Percentiles rank a stretch among this genome's conserved stretches.
These are phyloP conservation scores for Tylopilus sp. DNA, from an alignment of 768 basidiomycete genomes.

Conservation along the genomic window DNA sequence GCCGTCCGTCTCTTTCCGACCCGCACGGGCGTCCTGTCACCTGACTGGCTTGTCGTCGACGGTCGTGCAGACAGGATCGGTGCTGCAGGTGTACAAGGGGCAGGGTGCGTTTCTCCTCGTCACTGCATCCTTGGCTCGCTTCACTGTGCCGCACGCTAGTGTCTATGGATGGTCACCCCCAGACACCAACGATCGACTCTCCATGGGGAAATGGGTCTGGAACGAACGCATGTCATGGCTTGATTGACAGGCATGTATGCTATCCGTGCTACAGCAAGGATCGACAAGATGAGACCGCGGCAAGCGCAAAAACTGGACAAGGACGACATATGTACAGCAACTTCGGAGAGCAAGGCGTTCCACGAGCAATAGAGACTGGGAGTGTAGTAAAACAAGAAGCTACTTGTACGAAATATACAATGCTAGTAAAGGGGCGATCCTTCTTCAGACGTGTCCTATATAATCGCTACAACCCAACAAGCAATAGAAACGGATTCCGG, in stretches of 20 bases:
- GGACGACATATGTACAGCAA: no score
- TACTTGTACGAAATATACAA: no score
- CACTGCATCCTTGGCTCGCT: background rate
- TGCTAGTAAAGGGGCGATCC: no score
- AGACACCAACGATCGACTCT: constrained; percentile 21
- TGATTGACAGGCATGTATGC: constrained; percentile 35
- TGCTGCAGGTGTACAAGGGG: constrained; percentile 69
- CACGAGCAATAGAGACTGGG: no score
- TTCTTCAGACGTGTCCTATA: no score
- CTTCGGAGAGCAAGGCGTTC: no score
- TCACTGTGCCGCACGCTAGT: constrained; percentile 4
- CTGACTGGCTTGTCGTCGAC: constrained; percentile 74
- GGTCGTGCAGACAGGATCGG: constrained; percentile 52
- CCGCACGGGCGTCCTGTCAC: constrained; percentile 72
- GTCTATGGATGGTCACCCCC: constrained; percentile 20
- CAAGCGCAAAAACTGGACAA: no score
- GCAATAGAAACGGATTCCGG: no score
- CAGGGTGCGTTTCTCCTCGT: constrained; percentile 54
- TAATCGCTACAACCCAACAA: no score
- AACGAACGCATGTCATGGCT: constrained; percentile 50
- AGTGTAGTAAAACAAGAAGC: no score
- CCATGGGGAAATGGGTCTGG: constrained; percentile 38
- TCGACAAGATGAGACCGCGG: no score
- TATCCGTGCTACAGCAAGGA: no score
- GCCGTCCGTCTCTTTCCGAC: constrained; percentile 75